Conservation (phyloP, 2,329 filamentous ascomycete species). For the Penicillium oxalicum region DNA sequence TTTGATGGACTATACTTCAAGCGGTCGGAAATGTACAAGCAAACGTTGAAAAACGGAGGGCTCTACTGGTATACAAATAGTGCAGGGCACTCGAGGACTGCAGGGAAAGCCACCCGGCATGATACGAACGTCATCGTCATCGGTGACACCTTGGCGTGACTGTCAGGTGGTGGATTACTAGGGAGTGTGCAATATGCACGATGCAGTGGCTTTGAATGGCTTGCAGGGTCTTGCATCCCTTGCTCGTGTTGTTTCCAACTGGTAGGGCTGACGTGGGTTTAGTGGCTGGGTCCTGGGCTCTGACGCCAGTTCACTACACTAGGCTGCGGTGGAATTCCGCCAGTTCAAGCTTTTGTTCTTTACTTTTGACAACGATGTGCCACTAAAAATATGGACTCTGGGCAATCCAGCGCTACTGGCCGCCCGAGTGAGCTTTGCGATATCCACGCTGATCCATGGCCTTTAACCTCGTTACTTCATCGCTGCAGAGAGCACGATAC, state of each 20-base stretch:
- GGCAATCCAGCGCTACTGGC: too few species aligned
- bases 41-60: too few species aligned
- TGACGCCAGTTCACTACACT: neutral
- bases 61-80: too few species aligned
- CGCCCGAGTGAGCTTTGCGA: too few species aligned
- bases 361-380: neutral
- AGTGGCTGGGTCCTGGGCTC: neutral
- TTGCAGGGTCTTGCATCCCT: neutral
- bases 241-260: neutral
- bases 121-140: slow-evolving; percentile 15
- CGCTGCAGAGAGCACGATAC: too few species aligned
- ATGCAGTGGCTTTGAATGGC: neutral
- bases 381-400: too few species aligned
- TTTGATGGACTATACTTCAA: too few species aligned
- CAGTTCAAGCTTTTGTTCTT: neutral
- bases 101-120: slow-evolving; percentile 17
- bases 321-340: too few species aligned
- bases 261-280: slow-evolving; percentile 8
- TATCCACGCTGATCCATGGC: too few species aligned
- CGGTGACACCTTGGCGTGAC: slow-evolving; percentile 9
- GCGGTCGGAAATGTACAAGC: too few species aligned
- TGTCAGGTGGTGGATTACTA: neutral
- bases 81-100: neutral
- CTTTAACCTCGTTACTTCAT: too few species aligned
- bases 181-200: too few species aligned